These are phyloP conservation scores for Aspergillus sp. DNA, from an alignment of 2,329 filamentous ascomycete genomes.

Conservation along the genomic window DNA sequence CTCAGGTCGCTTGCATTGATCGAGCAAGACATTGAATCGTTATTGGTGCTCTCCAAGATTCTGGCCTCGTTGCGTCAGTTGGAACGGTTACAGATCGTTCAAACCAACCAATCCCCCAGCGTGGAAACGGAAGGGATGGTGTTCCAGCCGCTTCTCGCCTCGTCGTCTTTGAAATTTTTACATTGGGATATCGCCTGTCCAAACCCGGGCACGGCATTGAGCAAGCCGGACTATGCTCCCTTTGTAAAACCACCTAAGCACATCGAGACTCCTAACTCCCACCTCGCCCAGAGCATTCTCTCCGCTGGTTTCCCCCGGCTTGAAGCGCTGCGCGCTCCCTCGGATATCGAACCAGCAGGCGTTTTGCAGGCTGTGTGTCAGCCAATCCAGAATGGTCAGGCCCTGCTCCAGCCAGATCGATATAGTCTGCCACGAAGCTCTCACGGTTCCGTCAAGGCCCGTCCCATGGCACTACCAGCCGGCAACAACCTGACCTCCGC, in stretches of 20 bases:
- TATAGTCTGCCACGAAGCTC: conserved; percentile 37
- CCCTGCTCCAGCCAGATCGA: conserved; percentile 32
- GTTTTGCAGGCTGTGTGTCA: conserved; percentile 37
- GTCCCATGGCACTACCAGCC: conserved; percentile 33
- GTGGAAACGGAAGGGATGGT: conserved; percentile 36
- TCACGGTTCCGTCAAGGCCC: conserved; percentile 33
- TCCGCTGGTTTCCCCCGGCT: conserved; percentile 36
- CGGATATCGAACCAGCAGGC: conserved; percentile 37
- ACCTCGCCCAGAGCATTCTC: conserved; percentile 38
- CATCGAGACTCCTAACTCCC: conserved; percentile 32
- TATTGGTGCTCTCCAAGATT: conserved; percentile 46
- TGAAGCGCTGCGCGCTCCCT: conserved; percentile 34
- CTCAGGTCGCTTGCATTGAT: conserved; percentile 45
- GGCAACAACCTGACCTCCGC: conserved; percentile 39
- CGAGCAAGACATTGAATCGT: conserved; percentile 45
- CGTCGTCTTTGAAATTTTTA: conserved; percentile 42
- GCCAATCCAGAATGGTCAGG: conserved; percentile 30
- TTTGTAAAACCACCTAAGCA: conserved; percentile 28
- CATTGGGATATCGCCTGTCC: conserved; percentile 49
- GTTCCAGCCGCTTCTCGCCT: conserved; percentile 43
- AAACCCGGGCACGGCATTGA: conserved; percentile 28
- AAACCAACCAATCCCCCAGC: conserved; percentile 41
- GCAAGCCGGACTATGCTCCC: conserved; percentile 29
- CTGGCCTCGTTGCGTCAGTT: conserved; percentile 41
- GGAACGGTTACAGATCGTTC: conserved; percentile 45